Base-by-base conservation (phyloP, 2,329 filamentous ascomycete species). In the Monosporascus sp. region DNA sequence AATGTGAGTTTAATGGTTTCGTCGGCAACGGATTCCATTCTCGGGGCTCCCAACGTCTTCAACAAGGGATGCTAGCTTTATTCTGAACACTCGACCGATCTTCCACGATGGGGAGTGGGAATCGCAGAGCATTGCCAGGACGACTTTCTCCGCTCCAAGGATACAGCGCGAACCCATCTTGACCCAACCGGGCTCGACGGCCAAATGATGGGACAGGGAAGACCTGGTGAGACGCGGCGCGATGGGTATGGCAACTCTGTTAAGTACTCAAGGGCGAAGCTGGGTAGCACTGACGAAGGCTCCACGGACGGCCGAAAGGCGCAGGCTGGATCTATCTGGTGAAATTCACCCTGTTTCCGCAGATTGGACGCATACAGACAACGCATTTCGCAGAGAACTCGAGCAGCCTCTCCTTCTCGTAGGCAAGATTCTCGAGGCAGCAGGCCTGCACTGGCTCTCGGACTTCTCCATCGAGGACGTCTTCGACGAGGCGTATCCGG, bases 381-480 rank as follows among this genome's bases (percentile, higher is more conserved):
- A 51, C 7, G 59, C 62, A 7, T 49, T 67, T 3, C 51, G 44
- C 7, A 22, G 37, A n/a, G 66, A 69, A 48, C 57, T 69, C 6
- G 43, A 62, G 18, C 67, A 69, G 44, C 65, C 68, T 2, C 60
- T 69, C 3, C 57, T 67, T 5, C 64, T 69, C 5, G 66, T 67
- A 37, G 65, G 62, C 53, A 63, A 60, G 20, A 59, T 70, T 20
- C 58, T 70, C 20, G 62, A 65, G 17, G 52, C 57, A 2, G 56
- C 57, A 9, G 68, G 67, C 2, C 56, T 70, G 5, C 63, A 61
- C 4, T 71, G 68, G 68, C 51, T 66, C 0, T 70, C 68, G 1
- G 68, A 70, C 44, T 69, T 70, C 52, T 54, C 65, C 22, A 58
- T 65, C 25, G 61, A 66, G 52, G 65, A 70, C 49, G 59, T 70